A percentile compares a stretch with the other conserved stretches of the same genome.
Evolutionary conservation across 129 eudicot species (phyloP).

Genomic region (Saussurea involucrata): DNA sequence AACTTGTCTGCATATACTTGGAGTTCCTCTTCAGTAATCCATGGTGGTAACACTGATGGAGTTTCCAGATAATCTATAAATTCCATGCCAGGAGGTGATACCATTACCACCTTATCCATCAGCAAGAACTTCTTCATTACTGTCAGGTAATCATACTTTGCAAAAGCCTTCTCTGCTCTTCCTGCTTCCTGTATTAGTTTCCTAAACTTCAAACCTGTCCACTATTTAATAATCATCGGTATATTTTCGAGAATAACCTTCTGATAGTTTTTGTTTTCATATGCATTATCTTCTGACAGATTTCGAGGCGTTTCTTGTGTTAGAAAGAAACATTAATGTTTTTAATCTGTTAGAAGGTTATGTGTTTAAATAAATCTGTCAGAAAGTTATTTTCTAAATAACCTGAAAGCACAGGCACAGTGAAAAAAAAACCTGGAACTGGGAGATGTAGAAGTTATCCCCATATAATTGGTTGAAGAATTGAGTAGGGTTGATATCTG

Average conservation of each 20-base stretch:
- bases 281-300: neutral
- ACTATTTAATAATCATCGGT: neutral
- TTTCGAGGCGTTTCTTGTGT: neutral
- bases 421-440: constrained; percentile 44
- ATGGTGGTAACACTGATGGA: constrained; percentile 30
- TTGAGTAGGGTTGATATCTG: constrained; percentile 24
- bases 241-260: neutral
- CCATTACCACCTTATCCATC: constrained; percentile 12
- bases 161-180: constrained; percentile 50
- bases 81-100: constrained; percentile 55
- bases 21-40: constrained; percentile 27
- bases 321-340: neutral
- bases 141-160: constrained; percentile 45
- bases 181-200: constrained; percentile 37
- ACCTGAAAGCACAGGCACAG: neutral
- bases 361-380: neutral
- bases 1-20: constrained; percentile 20
- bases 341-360: neutral
- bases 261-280: neutral
- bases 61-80: constrained; percentile 26
- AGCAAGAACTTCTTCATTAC: constrained; percentile 52
- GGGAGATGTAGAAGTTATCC: constrained; percentile 36
- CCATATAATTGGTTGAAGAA: constrained; percentile 38
- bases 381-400: neutral
- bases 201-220: neutral